Conservation (phyloP, 225 moss, liverwort and hornwort genomes). For the Ulota crispa region DNA sequence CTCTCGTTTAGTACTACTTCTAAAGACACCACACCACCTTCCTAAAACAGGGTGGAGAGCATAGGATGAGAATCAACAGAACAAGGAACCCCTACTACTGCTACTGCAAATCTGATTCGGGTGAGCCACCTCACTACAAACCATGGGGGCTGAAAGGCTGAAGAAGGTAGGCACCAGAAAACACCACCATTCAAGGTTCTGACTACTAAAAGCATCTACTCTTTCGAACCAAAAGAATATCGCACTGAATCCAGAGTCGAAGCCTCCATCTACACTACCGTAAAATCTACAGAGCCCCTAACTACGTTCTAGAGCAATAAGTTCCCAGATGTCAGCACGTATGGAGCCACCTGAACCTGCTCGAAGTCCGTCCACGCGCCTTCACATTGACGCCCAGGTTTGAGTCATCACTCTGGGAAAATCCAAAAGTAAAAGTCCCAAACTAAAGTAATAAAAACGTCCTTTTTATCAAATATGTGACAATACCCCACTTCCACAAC, state of each 20-base stretch:
- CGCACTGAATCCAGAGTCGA: constrained; percentile 25
- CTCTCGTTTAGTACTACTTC: constrained; percentile 20
- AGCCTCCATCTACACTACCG: constrained; percentile 25
- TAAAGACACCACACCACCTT: constrained; percentile 41
- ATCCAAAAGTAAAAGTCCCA: constrained; percentile 10
- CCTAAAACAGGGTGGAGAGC: constrained; percentile 31
- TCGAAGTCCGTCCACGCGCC: constrained; percentile 19
- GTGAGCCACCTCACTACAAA: constrained; percentile 13
- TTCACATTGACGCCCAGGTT: constrained; percentile 28
- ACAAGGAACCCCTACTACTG: constrained; percentile 18
- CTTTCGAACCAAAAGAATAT: constrained; percentile 45
- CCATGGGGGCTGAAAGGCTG: constrained; percentile 26
- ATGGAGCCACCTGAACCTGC: constrained; percentile 31
- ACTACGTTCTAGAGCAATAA: constrained; percentile 19
- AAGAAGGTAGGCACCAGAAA: constrained; percentile 25
- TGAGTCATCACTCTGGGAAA: constrained; percentile 22
- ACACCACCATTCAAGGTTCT: constrained; percentile 14
- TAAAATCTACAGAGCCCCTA: constrained; percentile 22
- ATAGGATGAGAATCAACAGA: constrained; percentile 18
- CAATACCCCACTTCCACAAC: constrained; percentile 32
- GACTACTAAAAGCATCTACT: constrained; percentile 31
- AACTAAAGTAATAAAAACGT: constrained; percentile 25
- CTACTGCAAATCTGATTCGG: constrained; percentile 29
- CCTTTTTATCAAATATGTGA: constrained; percentile 23
- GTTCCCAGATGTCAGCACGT: constrained; percentile 26